Base-by-base conservation (phyloP, 495 filamentous ascomycete genomes). In the Penicillium parvum region DNA sequence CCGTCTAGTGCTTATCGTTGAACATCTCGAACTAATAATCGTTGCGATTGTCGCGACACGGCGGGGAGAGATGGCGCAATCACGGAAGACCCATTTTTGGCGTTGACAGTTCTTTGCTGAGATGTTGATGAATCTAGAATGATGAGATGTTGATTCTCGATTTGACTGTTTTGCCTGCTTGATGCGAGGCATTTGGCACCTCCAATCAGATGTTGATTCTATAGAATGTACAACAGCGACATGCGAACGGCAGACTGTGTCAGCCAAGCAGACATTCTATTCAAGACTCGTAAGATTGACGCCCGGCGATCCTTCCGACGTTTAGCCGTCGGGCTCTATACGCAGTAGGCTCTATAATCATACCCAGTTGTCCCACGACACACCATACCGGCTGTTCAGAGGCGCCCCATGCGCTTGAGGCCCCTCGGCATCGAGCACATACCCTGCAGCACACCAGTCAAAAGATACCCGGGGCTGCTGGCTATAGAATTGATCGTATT, bases 381-480 rank as follows among this genome's bases (percentile, higher is more conserved):
- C 17, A 2, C 65, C 69, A 42, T 67, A 43, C 2, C 65, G 54
- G 20, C 50, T 61, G 0, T 50, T 50, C 28, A 58, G 21, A 7
- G 56, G 42, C 8, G n/a, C n/a, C n/a, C n/a, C n/a, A n/a, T n/a
- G n/a, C n/a, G 36, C 36, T 55, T 81, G 78, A 5, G 78, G 76
- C 0, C 82, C 82, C 52, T 85, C 82, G 0, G 77, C 73, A 34
- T 77, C 78, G 0, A 77, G 25, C 9, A 85, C 61, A 37, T 83
- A 81, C 7, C 82, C 82, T 25, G 57, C 39, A 57, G 81, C 82
- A 47, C 82, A 85, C 25, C 73, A 70, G 27, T 67, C 60, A 46
- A 75, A 85, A 5, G 64, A 63, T 1, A 85, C 72, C 20, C 49
- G 66, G 16, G 58, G 64, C 42, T 77, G 69, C 29, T 66, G 45